phyloP scores from a whole-genome alignment of 202 grass and related monocot species.

The Panicum hallii region DNA sequence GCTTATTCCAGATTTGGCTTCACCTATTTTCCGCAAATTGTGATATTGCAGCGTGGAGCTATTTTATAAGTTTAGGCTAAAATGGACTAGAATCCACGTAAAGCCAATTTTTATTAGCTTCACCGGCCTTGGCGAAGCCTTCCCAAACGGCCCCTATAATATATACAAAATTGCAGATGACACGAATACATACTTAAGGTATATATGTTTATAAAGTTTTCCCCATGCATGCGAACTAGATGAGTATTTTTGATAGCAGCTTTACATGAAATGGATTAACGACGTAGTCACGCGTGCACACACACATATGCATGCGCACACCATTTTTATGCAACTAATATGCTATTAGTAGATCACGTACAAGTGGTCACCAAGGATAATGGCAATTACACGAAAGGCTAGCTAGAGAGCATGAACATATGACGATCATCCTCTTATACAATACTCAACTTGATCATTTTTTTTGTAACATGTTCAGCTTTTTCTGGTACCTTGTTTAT shows the following conservation, averaged over 20 bases:
- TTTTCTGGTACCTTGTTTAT: neutral
- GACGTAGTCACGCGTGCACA: slow-evolving; percentile 32
- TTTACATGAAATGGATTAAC: slow-evolving; percentile 22
- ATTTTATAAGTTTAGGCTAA: no score
- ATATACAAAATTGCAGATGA: neutral
- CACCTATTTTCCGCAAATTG: no score
- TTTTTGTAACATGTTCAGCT: neutral
- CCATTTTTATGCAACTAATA: slow-evolving; percentile 18
- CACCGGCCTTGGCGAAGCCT: no score
- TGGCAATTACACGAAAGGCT: slow-evolving; percentile 30
- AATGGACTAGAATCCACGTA: no score
- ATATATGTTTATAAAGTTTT: slow-evolving; percentile 14
- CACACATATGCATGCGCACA: slow-evolving; percentile 25
- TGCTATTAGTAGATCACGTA: slow-evolving; percentile 15
- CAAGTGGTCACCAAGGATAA: slow-evolving; percentile 42
- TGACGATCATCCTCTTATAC: neutral
- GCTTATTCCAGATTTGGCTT: no score
- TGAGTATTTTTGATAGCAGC: neutral
- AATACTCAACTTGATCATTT: slow-evolving; percentile 44
- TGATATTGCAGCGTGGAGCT: no score
- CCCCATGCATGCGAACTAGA: slow-evolving; percentile 6
- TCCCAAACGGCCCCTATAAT: no score
- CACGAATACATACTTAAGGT: neutral
- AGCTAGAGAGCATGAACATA: slow-evolving; percentile 14
- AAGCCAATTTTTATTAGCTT: no score